Evolutionary conservation across 106 monocot genomes (phyloP), one percentile per base, ranked within the genome.

Genomic region (Narthecium ossifragum): DNA sequence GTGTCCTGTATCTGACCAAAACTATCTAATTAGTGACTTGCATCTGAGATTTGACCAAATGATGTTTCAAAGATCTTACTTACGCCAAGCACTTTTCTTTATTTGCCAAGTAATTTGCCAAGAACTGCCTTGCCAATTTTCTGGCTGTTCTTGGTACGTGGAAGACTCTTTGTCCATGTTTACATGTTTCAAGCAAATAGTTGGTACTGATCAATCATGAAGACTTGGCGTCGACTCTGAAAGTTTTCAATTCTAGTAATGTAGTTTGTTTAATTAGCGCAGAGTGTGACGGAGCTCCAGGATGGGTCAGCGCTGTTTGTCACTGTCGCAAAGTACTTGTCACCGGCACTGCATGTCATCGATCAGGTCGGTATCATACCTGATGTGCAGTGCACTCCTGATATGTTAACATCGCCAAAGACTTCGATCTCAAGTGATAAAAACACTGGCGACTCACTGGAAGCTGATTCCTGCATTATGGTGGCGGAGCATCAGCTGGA

Each of bases 251-350:
- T 37, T 37, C 36, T 37, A 11, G 11, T 37, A 6, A 5, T 46
- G 12, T 5, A 4, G 50, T 51, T 26, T 26, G 10, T 26, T 22
- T 20, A n/a, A 21, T 26, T 51, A 18, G 12, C 40, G 51, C 77
- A 96, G 94, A 90, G 90, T 37, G 94, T 96, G 51, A 96, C 90
- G 0, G 86, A 90, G 69, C 75, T 96, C 57, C 65, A 81, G 32
- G 94, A 96, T 57, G 94, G 94, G 11, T 90, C 94, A 6, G 94
- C 94, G 7, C 55, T 96, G 21, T 90, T 96, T 66, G 78, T 96
- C 71, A 96, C 90, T 14, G 94, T 96, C 6, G 94, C 94, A 14
- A 96, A 96, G 51, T 96, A 96, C 26, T 54, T 96, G 45, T 96
- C 94, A 4, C 90, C 94, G 10, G 74, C 94, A 30, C 67, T 86